Conservation (phyloP, 2,329 filamentous ascomycete species). For the Fusarium penzigii region DNA sequence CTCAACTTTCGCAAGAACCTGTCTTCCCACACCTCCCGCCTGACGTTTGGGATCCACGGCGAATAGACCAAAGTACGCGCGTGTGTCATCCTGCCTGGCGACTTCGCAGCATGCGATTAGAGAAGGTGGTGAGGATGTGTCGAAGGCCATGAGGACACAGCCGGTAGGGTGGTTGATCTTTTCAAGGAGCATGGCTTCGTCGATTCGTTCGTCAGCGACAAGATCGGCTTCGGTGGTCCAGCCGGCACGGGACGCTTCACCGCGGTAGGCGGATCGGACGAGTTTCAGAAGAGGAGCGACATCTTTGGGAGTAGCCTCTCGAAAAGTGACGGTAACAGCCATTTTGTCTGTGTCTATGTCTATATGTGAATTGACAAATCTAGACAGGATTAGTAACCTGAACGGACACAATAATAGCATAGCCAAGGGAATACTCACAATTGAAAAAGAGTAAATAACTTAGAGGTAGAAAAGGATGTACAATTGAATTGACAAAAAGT, state of each 20-base stretch:
- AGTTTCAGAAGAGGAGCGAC: slow-evolving; percentile 37
- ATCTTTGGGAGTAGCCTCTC: slow-evolving; percentile 37
- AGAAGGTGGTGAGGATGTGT: slow-evolving; percentile 12
- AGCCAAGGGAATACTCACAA: no score
- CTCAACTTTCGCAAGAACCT: slow-evolving; percentile 45
- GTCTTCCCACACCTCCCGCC: slow-evolving; percentile 44
- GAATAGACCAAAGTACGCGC: slow-evolving; percentile 49
- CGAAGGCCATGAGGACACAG: slow-evolving; percentile 40
- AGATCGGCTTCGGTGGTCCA: slow-evolving; percentile 52
- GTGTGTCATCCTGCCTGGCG: slow-evolving; percentile 24
- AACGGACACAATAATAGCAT: no score
- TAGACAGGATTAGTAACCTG: no score
- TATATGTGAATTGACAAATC: no score
- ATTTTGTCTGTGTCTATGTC: not conserved
- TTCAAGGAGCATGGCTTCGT: slow-evolving; percentile 33
- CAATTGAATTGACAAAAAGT: no score
- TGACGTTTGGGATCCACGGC: slow-evolving; percentile 46
- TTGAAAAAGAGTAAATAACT: no score
- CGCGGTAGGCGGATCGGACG: slow-evolving; percentile 47
- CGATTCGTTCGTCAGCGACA: slow-evolving; percentile 45
- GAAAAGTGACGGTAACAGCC: slow-evolving; percentile 31
- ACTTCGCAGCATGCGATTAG: slow-evolving; percentile 49
- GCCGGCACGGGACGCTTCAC: slow-evolving; percentile 40
- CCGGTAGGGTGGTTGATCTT: slow-evolving; percentile 43
- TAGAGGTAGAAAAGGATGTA: no score